phyloP scores from a whole-genome alignment of 2,329 filamentous ascomycete genomes.

The Pseudocercospora musae region DNA sequence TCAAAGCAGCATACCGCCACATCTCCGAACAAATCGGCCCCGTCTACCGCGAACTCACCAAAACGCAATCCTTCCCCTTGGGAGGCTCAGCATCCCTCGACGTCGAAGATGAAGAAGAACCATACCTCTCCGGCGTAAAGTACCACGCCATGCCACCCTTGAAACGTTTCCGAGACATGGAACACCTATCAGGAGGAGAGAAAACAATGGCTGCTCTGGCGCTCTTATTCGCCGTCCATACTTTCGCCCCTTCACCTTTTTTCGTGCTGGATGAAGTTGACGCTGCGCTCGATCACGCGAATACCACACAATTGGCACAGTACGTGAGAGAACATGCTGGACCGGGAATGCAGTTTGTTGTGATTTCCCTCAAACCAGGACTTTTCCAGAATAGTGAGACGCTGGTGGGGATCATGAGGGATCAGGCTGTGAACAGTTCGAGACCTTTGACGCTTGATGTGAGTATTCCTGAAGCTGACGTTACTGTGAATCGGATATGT shows the following conservation, averaged over 20 bases:
- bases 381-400: conserved; percentile 97
- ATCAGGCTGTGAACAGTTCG: conserved; percentile 89
- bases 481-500: background rate
- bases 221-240: conserved; percentile 94
- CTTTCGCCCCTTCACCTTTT: conserved; percentile 91
- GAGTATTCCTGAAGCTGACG: conserved; percentile 47
- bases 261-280: conserved; percentile 98
- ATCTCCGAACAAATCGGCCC: conserved; percentile 91
- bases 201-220: conserved; percentile 98
- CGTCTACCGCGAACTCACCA: conserved; percentile 93
- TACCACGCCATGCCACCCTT: conserved; percentile 98
- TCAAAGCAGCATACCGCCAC: conserved; percentile 92
- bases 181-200: conserved; percentile 93
- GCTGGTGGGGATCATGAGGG: conserved; percentile 89
- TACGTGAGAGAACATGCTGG: conserved; percentile 93
- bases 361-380: conserved; percentile 92
- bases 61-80: conserved; percentile 85
- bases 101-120: conserved; percentile 93
- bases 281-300: conserved; percentile 95
- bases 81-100: conserved; percentile 86
- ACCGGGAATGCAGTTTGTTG: conserved; percentile 98
- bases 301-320: conserved; percentile 92
- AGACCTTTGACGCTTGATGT: conserved; percentile 92
- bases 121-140: conserved; percentile 92
- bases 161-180: conserved; percentile 98